These are phyloP conservation scores for Yueomyces sinensis DNA, from an alignment of 805 yeast species.

Conservation along the genomic window DNA sequence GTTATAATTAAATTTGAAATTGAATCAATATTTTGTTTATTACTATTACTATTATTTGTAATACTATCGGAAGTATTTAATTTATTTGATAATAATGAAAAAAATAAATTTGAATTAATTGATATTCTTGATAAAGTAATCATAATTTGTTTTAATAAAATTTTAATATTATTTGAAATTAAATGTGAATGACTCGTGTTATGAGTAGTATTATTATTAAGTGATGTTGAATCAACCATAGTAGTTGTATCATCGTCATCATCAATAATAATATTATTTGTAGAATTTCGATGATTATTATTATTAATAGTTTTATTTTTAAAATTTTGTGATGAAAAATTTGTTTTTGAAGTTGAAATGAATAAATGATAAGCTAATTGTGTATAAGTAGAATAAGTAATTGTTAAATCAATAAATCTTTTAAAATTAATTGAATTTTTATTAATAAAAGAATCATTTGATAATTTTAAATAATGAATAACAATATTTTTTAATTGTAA, in stretches of 20 bases:
- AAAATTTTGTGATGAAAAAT: neutral
- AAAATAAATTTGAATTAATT: neutral
- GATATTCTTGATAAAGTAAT: neutral
- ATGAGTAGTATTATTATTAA: neutral
- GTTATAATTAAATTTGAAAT: slow-evolving; percentile 2
- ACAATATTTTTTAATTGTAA: slow-evolving; percentile 36
- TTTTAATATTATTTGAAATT: neutral
- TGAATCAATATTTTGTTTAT: neutral
- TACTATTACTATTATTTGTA: neutral
- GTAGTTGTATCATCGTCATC: neutral
- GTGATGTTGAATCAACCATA: neutral
- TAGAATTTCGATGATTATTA: neutral
- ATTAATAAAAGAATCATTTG: slow-evolving; percentile 29
- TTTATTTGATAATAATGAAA: neutral
- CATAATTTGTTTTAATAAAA: neutral
- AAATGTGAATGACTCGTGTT: neutral
- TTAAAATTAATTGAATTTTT: slow-evolving; percentile 39
- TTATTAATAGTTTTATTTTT: neutral
- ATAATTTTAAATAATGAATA: slow-evolving; percentile 33
- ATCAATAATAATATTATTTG: neutral
- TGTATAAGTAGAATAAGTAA: neutral
- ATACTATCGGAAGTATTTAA: neutral
- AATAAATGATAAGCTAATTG: neutral
- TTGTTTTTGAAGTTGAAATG: neutral
- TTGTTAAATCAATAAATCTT: slow-evolving; percentile 33